phyloP scores from a whole-genome alignment of 2,329 filamentous ascomycete species.

The Herpotrichia juniperi region DNA sequence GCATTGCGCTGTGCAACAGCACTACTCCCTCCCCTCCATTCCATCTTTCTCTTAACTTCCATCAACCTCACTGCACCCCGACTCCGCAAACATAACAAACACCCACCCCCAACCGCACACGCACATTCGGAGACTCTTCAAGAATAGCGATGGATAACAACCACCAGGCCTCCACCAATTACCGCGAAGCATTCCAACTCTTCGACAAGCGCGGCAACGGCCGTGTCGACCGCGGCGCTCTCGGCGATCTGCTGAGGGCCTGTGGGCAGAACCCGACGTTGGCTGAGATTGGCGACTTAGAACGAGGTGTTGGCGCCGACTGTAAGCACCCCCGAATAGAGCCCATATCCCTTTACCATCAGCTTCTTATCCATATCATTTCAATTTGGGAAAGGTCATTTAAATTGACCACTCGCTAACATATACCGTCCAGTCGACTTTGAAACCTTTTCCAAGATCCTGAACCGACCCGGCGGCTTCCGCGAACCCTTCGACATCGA shows the following conservation, averaged over 20 bases:
- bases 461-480: slow-evolving; percentile 97
- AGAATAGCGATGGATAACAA: slow-evolving; percentile 41
- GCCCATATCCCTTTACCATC: too few species aligned
- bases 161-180: slow-evolving; percentile 82
- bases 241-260: slow-evolving; percentile 92
- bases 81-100: slow-evolving; percentile 6
- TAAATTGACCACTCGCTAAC: background rate
- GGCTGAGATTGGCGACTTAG: slow-evolving; percentile 87
- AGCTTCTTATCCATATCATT: too few species aligned
- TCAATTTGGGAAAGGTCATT: too few species aligned
- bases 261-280: slow-evolving; percentile 98
- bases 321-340: slow-evolving; percentile 66
- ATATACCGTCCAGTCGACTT: slow-evolving; percentile 77
- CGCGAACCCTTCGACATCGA: slow-evolving; percentile 97
- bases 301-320: slow-evolving; percentile 86
- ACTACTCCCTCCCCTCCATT: background rate
- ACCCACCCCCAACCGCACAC: background rate
- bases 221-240: slow-evolving; percentile 81
- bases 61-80: background rate
- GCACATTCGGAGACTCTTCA: background rate
- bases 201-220: slow-evolving; percentile 99
- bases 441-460: slow-evolving; percentile 93
- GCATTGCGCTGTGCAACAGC: slow-evolving; percentile 4
- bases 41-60: background rate
- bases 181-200: slow-evolving; percentile 99